phyloP scores from a whole-genome alignment of 169 alveolate species.

The Pseudocohnilembus persalinus region DNA sequence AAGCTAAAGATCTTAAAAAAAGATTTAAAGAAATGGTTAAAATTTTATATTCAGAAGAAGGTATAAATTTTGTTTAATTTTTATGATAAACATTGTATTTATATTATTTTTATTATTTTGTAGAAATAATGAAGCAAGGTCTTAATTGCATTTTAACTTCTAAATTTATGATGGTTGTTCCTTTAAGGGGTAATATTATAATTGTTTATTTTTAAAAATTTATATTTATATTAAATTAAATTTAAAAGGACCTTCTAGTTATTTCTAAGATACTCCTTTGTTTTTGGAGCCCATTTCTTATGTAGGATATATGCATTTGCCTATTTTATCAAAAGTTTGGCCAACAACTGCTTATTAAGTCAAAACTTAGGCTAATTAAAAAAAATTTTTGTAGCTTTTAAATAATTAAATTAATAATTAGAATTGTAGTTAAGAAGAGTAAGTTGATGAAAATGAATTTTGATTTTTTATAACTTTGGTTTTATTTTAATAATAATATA shows the following conservation, averaged over 20 bases:
- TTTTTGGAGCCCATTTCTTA: slow-evolving; percentile 17
- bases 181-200: background rate
- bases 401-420: too few species aligned
- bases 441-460: too few species aligned
- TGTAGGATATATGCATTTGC: slow-evolving; percentile 27
- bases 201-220: too few species aligned
- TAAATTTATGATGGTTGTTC: background rate
- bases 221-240: background rate
- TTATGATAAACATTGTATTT: too few species aligned
- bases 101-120: too few species aligned
- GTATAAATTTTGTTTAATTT: background rate
- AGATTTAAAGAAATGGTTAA: background rate
- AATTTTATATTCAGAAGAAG: background rate
- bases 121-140: background rate
- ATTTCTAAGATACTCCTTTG: slow-evolving; percentile 1
- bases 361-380: background rate
- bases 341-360: slow-evolving; percentile 14
- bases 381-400: too few species aligned
- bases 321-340: background rate
- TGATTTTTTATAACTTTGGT: too few species aligned
- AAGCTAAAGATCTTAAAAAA: background rate
- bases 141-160: background rate
- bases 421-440: background rate
- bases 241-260: slow-evolving; percentile 14
- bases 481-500: too few species aligned